Evolutionary conservation across 2,329 filamentous ascomycete species (phyloP), one percentile per base, ranked within the genome.

Genomic region (Blastomyces emzantsi): DNA sequence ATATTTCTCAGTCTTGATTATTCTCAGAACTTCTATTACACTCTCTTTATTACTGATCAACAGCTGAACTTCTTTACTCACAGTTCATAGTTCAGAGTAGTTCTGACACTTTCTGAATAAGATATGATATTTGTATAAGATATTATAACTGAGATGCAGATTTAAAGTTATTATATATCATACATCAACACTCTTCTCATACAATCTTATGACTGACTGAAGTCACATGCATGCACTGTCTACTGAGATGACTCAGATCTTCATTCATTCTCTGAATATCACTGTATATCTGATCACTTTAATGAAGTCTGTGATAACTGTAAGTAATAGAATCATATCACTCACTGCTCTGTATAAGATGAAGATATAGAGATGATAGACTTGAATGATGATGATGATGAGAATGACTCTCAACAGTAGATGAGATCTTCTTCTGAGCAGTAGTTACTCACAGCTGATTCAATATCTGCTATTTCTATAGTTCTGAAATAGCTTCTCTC

Each of bases 321-420:
- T 43, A 64, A 62, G 13, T 64, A 52, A 59, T 43, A 59, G 8
- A 52, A 62, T 51, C 63, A 61, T 51, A 39, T 52, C 39, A 30
- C 45, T 58, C 43, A 41, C 49, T 64, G 56, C 60, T 60, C 60
- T 39, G 61, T 64, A 60, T 30, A 45, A 57, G 54, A 62, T 57
- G 36, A 33, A 1, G 7, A 6, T 41, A 41, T 41, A 41, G 39
- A 41, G 39, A 13, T 41, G 39, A 41, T 41, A 9, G 39, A 41
- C 39, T 41, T 41, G 39, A 39, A 64, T 22, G 52, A 54, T 57
- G 60, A 17, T 33, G 39, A 30, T 33, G n/a, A n/a, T n/a, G 25
- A 62, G 59, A n/a, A 63, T 33, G 22, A 41, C 57, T 33, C 62
- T 41, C 39, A 41, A 41, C 7, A 6, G 39, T 6, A 41, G 39